These are phyloP conservation scores for Galerina sulciceps DNA, from an alignment of 768 basidiomycete genomes.

Conservation along the genomic window DNA sequence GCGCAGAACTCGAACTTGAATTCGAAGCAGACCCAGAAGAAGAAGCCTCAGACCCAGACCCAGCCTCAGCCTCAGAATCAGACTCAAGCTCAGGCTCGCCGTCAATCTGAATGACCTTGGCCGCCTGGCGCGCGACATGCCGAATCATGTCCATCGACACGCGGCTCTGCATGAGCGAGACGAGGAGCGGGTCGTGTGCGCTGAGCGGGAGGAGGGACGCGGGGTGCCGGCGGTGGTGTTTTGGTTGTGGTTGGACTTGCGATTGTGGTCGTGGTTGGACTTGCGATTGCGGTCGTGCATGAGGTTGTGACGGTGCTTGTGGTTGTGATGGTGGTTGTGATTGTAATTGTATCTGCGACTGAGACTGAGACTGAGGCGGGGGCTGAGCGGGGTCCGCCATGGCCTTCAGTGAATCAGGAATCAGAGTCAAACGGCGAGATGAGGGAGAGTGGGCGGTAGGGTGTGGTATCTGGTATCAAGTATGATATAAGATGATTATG, in stretches of 20 bases:
- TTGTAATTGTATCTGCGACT: conserved; percentile 11
- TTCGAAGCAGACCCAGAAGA: too few species aligned
- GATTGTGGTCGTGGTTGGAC: too few species aligned
- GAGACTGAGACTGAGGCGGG: too few species aligned
- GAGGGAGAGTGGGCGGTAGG: conserved; percentile 32
- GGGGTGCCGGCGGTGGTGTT: conserved; percentile 54
- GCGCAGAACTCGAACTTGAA: conserved; percentile 18
- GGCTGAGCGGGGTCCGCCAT: too few species aligned
- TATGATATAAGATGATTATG: too few species aligned
- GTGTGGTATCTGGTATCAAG: conserved; percentile 25
- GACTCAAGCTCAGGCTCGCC: conserved; percentile 40
- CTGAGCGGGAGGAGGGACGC: conserved; percentile 81
- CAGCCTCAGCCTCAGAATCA: conserved; percentile 6
- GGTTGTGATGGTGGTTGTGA: conserved; percentile 26
- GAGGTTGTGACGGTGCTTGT: conserved; percentile 60
- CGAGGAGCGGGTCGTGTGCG: conserved; percentile 79
- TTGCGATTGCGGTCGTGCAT: too few species aligned
- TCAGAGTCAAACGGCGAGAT: conserved; percentile 26
- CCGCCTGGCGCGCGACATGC: conserved; percentile 80
- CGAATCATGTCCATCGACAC: conserved; percentile 87
- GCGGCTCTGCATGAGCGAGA: conserved; percentile 75
- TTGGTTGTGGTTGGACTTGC: conserved; percentile 17
- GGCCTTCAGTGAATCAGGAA: too few species aligned
- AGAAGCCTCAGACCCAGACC: conserved; percentile 24
- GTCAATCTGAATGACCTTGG: conserved; percentile 74